phyloP scores from a whole-genome alignment of 2,329 filamentous ascomycete species.

The Sporothrix pallida region DNA sequence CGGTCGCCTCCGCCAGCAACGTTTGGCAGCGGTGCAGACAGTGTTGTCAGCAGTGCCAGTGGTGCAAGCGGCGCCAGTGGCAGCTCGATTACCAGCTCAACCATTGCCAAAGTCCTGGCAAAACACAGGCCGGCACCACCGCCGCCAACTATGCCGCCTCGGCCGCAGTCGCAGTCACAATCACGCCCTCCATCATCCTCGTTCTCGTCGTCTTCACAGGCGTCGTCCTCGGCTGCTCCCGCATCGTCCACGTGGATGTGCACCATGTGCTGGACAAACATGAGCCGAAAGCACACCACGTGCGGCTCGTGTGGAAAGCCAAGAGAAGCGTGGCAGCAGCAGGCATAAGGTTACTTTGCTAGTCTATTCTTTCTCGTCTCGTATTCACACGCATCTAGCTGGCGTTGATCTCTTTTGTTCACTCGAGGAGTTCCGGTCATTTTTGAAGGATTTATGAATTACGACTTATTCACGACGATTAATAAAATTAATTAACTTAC shows the following conservation, averaged over 20 bases:
- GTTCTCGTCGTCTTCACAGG: background rate
- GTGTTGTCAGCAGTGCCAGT: constrained; percentile 2
- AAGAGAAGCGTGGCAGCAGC: constrained; percentile 49
- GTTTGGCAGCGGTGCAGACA: background rate
- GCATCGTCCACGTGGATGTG: constrained; percentile 53
- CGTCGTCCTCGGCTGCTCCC: background rate
- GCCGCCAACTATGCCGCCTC: background rate
- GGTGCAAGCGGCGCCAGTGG: constrained; percentile 23
- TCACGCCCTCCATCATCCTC: background rate
- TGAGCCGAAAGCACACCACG: constrained; percentile 63
- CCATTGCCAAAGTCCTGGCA: background rate
- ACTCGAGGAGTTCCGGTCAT: background rate
- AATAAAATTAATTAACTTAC: no score
- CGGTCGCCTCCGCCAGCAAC: background rate
- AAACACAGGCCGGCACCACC: background rate
- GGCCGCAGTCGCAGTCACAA: background rate
- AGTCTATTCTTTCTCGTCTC: no score
- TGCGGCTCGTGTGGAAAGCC: constrained; percentile 61
- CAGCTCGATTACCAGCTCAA: background rate
- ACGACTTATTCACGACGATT: background rate
- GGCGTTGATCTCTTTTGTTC: background rate
- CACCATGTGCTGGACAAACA: constrained; percentile 56
- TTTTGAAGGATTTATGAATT: background rate
- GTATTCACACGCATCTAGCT: background rate
- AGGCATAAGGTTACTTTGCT: no score